Base-by-base conservation (phyloP, 2,329 filamentous ascomycete species). In the Iodosphaeria phyllophila region DNA sequence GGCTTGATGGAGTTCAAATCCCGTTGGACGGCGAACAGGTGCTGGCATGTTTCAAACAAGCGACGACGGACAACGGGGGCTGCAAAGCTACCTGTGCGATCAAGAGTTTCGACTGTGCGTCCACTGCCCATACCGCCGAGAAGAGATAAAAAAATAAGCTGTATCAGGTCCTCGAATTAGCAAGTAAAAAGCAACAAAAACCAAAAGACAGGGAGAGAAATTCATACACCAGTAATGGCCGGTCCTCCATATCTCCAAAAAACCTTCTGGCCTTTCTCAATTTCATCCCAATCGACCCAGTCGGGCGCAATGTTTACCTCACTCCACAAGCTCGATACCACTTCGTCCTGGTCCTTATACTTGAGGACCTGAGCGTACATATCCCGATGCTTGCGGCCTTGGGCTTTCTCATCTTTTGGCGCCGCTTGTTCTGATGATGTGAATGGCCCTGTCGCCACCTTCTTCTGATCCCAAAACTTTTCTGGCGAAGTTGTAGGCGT, bases 201-300 rank as follows among this genome's bases (percentile, higher is more conserved):
- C n/a, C n/a, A n/a, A n/a, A n/a, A n/a, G n/a, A n/a, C n/a, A n/a
- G n/a, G n/a, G n/a, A n/a, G n/a, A n/a, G n/a, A n/a, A n/a, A 21
- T 11, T 36, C 48, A 37, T 39, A 57, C 56, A 7, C 52, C 68
- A 6, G 70, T 74, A 12, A 82, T 47, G 13, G 64, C 63, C 1
- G 74, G 65, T 0, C 67, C 69, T 11, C 67, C 74, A 44, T 83
- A 84, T 18, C 77, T 65, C 44, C 79, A 83, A 39, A 83, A 80
- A 1, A 82, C 64, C 35, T 76, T 65, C 42, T 86, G 77, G 0
- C 77, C 78, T 38, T 77, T 58, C 30, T 60, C 55, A 28, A 86
- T 73, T 40, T 82, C 74, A 2, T 62, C 61, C 76, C 75, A 84
- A 41, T 83, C 68, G 3, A 84, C 77, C 75, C 76, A 84, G 1